Evolutionary conservation across 2,329 filamentous ascomycete genomes (phyloP), one percentile per base, ranked within the genome.

Genomic region (Cephalotrichum gorgonifer): DNA sequence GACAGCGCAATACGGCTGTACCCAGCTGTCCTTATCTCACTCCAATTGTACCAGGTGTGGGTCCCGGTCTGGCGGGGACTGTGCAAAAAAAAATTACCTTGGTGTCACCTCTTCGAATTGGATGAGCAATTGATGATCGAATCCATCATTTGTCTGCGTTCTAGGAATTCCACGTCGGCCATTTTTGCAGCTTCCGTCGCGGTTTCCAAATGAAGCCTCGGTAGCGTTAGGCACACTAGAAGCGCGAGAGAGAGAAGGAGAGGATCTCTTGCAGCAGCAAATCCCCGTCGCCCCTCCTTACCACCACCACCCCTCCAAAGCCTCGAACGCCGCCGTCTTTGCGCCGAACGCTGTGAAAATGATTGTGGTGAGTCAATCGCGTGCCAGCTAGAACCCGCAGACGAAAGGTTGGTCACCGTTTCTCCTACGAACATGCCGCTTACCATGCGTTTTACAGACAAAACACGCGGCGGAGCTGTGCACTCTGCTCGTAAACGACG

Each of bases 381-480:
- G 48, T 44, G 22, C 31, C 20, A n/a, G n/a, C n/a, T n/a, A n/a
- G n/a, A n/a, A n/a, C n/a, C n/a, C n/a, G n/a, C n/a, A n/a, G n/a
- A n/a, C n/a, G n/a, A n/a, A n/a, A n/a, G n/a, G n/a, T n/a, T n/a
- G n/a, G 35, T 4, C 4, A 38, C 9, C 35, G 7, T 17, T 22
- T 3, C n/a, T 22, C 7, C 35, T 22, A 9, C 17, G 35, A 9
- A 20, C 8, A 20, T 20, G 4, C 22, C 8, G 2, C n/a, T 20
- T 11, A 39, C 6, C n/a, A 39, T 22, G 17, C 17, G 2, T 14
- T 27, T 26, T 27, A 17, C 41, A 84, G 80, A 81, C 79, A 53
- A 81, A 88, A 72, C 79, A 86, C 64, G 76, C 86, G 57, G 81
- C 85, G 61, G 88, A 96, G 78, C 86, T 97, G 62, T 95, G 88